Evolutionary conservation across 306 rosid genomes (phyloP).

Genomic region (Inga oerstediana): DNA sequence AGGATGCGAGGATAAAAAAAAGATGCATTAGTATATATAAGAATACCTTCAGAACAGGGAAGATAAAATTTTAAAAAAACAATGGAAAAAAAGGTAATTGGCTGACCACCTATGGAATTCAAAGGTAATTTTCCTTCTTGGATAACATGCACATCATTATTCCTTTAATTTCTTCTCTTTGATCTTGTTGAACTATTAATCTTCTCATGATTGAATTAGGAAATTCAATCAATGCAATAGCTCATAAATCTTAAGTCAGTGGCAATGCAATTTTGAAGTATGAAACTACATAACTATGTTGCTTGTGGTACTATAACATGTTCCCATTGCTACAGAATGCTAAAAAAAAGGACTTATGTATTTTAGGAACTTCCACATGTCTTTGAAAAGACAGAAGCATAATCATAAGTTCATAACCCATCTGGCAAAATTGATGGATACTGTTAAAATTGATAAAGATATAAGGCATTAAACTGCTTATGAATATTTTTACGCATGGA

Average conservation of each 20-base stretch:
- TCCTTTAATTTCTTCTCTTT: background rate
- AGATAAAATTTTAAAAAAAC: background rate
- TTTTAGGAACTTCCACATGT: no score
- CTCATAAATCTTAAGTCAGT: background rate
- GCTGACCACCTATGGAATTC: no score
- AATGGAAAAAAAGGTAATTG: background rate
- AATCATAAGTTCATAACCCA: no score
- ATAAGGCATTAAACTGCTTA: conserved; percentile 20
- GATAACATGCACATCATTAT: background rate
- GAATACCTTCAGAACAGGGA: background rate
- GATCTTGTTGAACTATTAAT: background rate
- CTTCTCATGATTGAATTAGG: background rate
- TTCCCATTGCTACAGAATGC: no score
- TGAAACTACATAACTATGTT: background rate
- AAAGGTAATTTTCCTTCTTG: background rate
- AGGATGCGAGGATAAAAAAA: background rate
- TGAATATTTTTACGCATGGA: background rate
- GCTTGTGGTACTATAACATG: background rate
- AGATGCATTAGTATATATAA: background rate
- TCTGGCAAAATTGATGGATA: background rate
- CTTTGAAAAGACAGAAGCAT: no score
- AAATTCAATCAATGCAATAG: background rate
- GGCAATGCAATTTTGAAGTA: background rate
- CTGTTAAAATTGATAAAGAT: conserved; percentile 5
- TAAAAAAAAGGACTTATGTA: no score